Conservation (phyloP, 2,329 filamentous ascomycete genomes). For the Colletotrichum viniferum region DNA sequence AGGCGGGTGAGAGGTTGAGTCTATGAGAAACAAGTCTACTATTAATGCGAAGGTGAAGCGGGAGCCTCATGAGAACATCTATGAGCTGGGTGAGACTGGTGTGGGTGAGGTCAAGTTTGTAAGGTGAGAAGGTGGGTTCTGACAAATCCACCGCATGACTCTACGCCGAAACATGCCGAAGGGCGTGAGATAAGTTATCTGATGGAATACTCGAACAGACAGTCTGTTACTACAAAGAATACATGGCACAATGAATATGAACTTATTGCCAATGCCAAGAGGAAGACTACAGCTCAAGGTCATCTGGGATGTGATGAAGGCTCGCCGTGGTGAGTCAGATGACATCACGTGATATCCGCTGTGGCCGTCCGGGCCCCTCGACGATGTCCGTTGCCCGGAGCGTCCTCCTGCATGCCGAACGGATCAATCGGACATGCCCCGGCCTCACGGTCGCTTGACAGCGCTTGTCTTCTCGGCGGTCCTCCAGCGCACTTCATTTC, state of each 20-base stretch:
- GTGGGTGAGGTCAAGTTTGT: not conserved
- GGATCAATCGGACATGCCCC: not conserved
- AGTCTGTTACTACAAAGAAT: not conserved
- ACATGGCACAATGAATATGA: not conserved
- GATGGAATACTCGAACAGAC: not conserved
- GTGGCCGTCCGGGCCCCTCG: not conserved
- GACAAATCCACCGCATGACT: slow-evolving; percentile 10
- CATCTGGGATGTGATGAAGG: no score
- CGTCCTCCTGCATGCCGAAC: not conserved
- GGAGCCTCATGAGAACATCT: not conserved
- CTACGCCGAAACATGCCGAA: slow-evolving; percentile 5
- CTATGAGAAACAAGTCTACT: not conserved
- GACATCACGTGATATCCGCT: not conserved
- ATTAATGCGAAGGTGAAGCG: not conserved
- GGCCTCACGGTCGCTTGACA: not conserved
- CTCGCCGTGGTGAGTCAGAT: not conserved
- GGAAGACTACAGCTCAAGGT: fast-evolving
- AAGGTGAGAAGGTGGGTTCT: not conserved
- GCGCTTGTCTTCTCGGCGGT: not conserved
- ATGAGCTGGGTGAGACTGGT: not conserved
- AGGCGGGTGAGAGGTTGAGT: not conserved
- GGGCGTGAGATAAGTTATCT: not conserved
- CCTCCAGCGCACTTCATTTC: not conserved
- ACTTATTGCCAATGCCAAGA: not conserved
- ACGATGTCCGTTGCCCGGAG: not conserved